A percentile compares a stretch with the other conserved stretches of the same genome.
Evolutionary conservation across 2,329 filamentous ascomycete genomes (phyloP).

Genomic region (Exophiala spinifera): DNA sequence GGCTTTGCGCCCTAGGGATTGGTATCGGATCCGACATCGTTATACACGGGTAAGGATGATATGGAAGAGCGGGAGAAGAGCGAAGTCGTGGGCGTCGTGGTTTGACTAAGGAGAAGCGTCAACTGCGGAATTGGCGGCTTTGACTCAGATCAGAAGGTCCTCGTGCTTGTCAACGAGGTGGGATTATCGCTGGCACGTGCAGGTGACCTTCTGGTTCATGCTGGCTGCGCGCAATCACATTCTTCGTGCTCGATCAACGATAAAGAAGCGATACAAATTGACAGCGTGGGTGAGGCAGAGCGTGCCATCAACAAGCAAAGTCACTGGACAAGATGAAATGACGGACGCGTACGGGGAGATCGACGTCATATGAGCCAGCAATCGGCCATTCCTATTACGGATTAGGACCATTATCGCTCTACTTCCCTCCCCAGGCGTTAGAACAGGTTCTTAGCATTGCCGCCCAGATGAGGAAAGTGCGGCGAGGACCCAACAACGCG

Average conservation of each 20-base stretch:
- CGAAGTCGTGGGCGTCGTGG: not conserved
- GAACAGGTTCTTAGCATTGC: too few species aligned
- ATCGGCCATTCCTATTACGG: not conserved
- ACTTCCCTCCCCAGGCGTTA: too few species aligned
- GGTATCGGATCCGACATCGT: constrained; percentile 31
- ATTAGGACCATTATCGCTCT: not conserved
- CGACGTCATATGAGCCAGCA: not conserved
- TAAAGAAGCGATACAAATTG: too few species aligned
- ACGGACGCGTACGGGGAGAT: too few species aligned
- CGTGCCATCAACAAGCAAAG: too few species aligned
- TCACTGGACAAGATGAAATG: not conserved
- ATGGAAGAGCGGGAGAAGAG: not conserved
- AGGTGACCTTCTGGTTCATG: not conserved
- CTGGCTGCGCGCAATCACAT: not conserved
- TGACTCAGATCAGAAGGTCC: too few species aligned
- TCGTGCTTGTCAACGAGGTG: too few species aligned
- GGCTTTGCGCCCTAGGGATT: constrained; percentile 30
- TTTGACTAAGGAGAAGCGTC: too few species aligned
- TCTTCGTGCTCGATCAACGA: not conserved
- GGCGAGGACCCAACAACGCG: not conserved
- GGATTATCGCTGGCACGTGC: not conserved
- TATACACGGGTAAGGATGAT: not conserved
- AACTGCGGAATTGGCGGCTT: too few species aligned
- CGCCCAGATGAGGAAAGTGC: too few species aligned
- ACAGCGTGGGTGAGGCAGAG: not conserved